Evolutionary conservation across 441 rosid species (phyloP).

Genomic region (Aleurites moluccanus): DNA sequence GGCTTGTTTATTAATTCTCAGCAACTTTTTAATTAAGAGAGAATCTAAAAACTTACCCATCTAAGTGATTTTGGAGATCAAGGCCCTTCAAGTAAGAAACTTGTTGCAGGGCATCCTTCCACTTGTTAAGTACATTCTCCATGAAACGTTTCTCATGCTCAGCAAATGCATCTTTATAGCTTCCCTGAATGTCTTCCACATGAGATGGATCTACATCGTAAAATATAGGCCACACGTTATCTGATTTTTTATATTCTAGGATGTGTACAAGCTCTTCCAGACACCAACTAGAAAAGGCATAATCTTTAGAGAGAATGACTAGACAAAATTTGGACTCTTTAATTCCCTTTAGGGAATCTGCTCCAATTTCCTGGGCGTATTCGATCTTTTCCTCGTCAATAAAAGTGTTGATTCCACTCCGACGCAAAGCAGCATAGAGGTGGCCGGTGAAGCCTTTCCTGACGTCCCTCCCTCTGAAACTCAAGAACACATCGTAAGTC

Average conservation of each 20-base stretch:
- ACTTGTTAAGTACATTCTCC: background rate
- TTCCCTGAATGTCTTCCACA: background rate
- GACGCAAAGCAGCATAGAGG: background rate
- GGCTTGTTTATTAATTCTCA: too few relatives aligned
- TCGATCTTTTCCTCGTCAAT: slow-evolving; percentile 1
- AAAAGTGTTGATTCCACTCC: background rate
- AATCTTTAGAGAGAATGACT: background rate
- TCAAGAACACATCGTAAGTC: slow-evolving; percentile 6
- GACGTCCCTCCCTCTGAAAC: slow-evolving; percentile 14
- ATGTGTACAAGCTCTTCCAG: slow-evolving; percentile 8
- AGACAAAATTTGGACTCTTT: background rate
- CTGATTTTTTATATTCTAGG: background rate
- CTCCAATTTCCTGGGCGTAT: background rate
- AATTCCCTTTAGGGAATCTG: background rate
- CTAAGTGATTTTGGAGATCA: background rate
- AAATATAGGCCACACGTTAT: background rate
- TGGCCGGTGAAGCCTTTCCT: slow-evolving; percentile 15
- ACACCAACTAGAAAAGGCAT: slow-evolving; percentile 13
- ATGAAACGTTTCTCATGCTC: slow-evolving; percentile 3
- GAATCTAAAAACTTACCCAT: slow-evolving; percentile 3
- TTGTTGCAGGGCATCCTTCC: background rate
- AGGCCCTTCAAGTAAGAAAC: slow-evolving; percentile 13
- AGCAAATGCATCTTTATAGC: background rate
- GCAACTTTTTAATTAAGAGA: too few relatives aligned
- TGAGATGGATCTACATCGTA: background rate